phyloP scores from a whole-genome alignment of 352 stramenopile genomes.

The Pythium sukuiense region DNA sequence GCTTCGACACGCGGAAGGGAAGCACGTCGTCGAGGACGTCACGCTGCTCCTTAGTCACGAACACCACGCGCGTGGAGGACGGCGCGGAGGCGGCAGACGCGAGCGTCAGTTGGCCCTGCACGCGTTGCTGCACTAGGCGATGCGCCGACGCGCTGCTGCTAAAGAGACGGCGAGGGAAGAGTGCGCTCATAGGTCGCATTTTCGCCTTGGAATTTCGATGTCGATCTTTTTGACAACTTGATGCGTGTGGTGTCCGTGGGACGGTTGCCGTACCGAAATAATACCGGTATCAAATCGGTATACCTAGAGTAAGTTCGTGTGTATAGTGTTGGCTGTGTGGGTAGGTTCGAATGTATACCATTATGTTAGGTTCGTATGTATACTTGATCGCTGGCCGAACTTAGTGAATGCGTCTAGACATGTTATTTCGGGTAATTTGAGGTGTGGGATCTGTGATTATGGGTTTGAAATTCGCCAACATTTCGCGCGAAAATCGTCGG shows the following conservation, averaged over 20 bases:
- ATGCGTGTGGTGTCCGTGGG: neutral
- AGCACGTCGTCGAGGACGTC: constrained; percentile 29
- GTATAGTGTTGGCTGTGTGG: neutral
- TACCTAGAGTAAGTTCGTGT: neutral
- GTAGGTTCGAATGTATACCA: too few relatives aligned
- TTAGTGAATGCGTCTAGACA: neutral
- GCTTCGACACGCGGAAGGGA: constrained; percentile 63
- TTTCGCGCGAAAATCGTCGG: neutral
- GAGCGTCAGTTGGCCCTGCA: constrained; percentile 51
- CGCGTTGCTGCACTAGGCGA: constrained; percentile 64
- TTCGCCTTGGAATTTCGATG: neutral
- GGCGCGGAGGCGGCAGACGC: constrained; percentile 12
- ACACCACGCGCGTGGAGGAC: constrained; percentile 55
- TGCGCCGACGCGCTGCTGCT: constrained; percentile 42
- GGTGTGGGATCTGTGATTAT: neutral
- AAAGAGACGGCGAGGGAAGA: constrained; percentile 45
- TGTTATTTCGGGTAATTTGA: neutral
- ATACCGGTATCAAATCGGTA: constrained; percentile 7
- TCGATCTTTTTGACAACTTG: constrained; percentile 4
- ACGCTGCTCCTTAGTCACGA: constrained; percentile 41
- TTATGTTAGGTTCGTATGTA: constrained; percentile 1
- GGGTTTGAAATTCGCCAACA: neutral
- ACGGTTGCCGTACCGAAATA: neutral
- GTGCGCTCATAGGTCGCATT: constrained; percentile 8
- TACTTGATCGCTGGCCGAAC: neutral